Base-by-base conservation (phyloP, 1,284 basidiomycete species). In the Thelephora terrestris region DNA sequence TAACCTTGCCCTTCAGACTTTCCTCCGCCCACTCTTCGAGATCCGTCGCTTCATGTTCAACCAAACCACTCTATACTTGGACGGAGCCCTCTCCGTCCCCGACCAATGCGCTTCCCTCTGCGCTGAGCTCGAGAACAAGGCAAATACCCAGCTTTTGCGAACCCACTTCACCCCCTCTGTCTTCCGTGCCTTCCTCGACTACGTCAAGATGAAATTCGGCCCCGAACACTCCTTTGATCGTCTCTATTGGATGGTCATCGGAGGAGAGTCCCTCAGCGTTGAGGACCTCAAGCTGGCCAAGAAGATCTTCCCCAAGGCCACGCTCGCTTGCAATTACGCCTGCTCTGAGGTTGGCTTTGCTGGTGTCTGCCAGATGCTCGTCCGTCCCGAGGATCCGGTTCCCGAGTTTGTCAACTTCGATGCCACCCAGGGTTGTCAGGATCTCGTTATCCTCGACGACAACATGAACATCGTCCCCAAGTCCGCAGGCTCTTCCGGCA, bases 31-130 rank as follows among this genome's bases (percentile, higher is more conserved):
- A 17, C 54, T 63, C 27, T 61, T 61, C 43, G 59, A 61, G 36
- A 61, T 61, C 36, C 57, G 61, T 18, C 61, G 59, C 23, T 63
- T 61, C 48, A 61, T 61, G 61, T 61, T 62, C 50, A 61, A 61
- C 43, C 52, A 51, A 23, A 60, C 60, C 7, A 61, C 61, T 2
- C 48, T 63, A 9, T 60, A 63, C 46, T 52, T 61, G 16, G 59
- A 61, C 24, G 43, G 49, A 2, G 63, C 60, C 7, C 24, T 35
- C n/a, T 58, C 60, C 7, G 58, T 63, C 23, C 44, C 45, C 24
- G 58, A 55, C 4, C 61, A 61, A 48, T 61, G 61, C 39, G 36
- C 40, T 27, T 50, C 59, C 10, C 48, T 61, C 12, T 61, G 46
- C 10, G 49, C 60, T 17, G 61, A 62, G 10, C 60, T 61, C 7